A percentile compares a stretch with the other conserved stretches of the same genome.
These are phyloP conservation scores for Fragaria iinumae DNA, from an alignment of 306 rosid species.

Conservation along the genomic window DNA sequence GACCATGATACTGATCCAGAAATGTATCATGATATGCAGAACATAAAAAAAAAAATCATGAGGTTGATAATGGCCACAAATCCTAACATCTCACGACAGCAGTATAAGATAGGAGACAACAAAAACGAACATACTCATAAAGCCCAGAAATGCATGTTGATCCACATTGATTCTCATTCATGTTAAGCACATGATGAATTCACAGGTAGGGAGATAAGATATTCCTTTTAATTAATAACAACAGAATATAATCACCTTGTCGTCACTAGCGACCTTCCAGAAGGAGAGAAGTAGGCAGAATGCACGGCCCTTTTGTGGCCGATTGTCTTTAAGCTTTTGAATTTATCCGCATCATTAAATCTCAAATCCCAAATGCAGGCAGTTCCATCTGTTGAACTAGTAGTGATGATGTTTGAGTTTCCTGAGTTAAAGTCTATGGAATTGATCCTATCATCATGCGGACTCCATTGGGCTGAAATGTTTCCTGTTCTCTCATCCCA, in stretches of 20 bases:
- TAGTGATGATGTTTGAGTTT: slow-evolving; percentile 61
- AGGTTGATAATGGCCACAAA: not conserved
- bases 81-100: not conserved
- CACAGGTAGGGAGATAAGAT: not conserved
- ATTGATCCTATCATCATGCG: slow-evolving; percentile 70
- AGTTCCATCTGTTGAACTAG: slow-evolving; percentile 80
- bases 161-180: not conserved
- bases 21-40: not conserved
- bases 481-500: slow-evolving; percentile 70
- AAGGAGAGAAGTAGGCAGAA: slow-evolving; percentile 88
- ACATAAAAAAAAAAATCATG: no score
- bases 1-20: not conserved
- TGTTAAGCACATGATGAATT: not conserved
- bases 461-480: slow-evolving; percentile 46
- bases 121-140: not conserved
- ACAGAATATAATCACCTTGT: slow-evolving; percentile 54
- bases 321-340: slow-evolving; percentile 45
- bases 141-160: not conserved
- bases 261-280: slow-evolving; percentile 70
- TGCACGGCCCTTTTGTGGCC: slow-evolving; percentile 62
- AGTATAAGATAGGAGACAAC: not conserved
- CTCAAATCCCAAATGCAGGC: slow-evolving; percentile 95
- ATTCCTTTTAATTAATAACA: not conserved
- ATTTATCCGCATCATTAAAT: slow-evolving; percentile 37
- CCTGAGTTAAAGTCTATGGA: slow-evolving; percentile 57